Evolutionary conservation across 805 yeast genomes (phyloP).

Genomic region (Candida incommunis): DNA sequence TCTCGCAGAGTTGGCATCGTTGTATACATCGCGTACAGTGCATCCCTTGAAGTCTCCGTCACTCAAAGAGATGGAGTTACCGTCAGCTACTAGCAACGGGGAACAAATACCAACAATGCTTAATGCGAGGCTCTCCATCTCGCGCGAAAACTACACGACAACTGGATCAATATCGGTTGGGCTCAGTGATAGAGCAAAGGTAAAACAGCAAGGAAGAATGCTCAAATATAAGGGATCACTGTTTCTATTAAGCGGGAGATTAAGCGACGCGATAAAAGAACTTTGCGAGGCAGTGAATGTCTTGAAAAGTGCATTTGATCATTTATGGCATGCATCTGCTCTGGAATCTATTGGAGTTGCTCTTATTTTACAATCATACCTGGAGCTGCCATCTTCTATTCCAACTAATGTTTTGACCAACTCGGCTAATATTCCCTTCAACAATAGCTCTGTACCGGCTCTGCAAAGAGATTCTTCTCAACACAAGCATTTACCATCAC

Average conservation of each 20-base stretch:
- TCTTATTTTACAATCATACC: constrained; percentile 41
- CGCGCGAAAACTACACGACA: background rate
- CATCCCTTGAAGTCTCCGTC: constrained; percentile 74
- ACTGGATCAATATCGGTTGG: constrained; percentile 20
- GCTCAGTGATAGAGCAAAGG: constrained; percentile 24
- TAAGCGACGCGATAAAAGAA: constrained; percentile 52
- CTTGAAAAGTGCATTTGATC: constrained; percentile 52
- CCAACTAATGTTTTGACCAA: constrained; percentile 17
- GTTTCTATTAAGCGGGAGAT: constrained; percentile 66
- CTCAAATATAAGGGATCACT: constrained; percentile 64
- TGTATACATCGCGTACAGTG: constrained; percentile 33
- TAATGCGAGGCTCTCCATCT: background rate
- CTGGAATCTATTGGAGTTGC: constrained; percentile 70
- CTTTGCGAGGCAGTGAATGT: constrained; percentile 59
- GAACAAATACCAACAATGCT: constrained; percentile 5
- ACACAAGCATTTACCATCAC: background rate
- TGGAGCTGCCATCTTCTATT: constrained; percentile 33
- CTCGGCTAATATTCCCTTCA: constrained; percentile 2
- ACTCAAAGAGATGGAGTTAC: constrained; percentile 15
- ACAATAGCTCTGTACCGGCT: constrained; percentile 1
- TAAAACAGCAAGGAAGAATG: constrained; percentile 57
- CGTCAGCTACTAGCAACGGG: constrained; percentile 6
- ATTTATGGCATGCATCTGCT: constrained; percentile 78
- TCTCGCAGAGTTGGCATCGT: constrained; percentile 27
- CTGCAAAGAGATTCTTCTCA: background rate